Base-by-base conservation (phyloP, 495 filamentous ascomycete genomes). In the Bathelium albidoporum region DNA sequence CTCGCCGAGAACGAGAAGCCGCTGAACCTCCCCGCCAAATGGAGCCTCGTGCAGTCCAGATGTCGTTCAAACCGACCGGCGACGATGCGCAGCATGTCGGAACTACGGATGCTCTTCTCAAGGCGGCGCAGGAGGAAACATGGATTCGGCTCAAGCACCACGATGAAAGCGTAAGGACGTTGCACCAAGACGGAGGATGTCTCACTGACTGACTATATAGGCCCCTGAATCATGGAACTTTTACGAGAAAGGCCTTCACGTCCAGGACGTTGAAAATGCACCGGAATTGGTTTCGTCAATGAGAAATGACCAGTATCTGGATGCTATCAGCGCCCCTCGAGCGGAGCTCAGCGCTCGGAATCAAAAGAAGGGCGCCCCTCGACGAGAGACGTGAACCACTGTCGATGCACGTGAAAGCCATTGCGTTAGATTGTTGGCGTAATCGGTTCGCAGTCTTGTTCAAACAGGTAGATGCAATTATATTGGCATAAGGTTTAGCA, bases 91-190 rank as follows among this genome's bases (percentile, higher is more conserved):
- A 55, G 24, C 49, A 26, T 28, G 16, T 55, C 24, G 49, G 49
- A 5, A 55, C 49, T 29, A 55, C 49, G 7, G 49, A 55, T 29
- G 49, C 49, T 55, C 49, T 55, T 0, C 24, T 55, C 0, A 55
- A 81, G 63, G 75, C 76, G 32, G 84, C 85, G 66, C 83, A 88
- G 67, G 83, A 87, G 60, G 88, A 91, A 65, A 76, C 78, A 63
- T 91, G 88, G 88, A 80, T 77, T 60, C 73, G 73, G 32, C 75
- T 87, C 66, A 75, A 80, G 34, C 91, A 87, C 79, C 69, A 85
- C 55, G 88, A 91, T 70, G 85, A 88, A 59, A 85, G 89, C 71
- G 83, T 85, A 72, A 65, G 76, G 64, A 26, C 2, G 0, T 29
- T 24, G 49, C 7, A 7, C 29, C 7, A 29, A 32, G 31, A n/a